A percentile compares a stretch with the other conserved stretches of the same genome.
Evolutionary conservation across 495 filamentous ascomycete genomes (phyloP).

Genomic region (Penicillium cosmopolitanum): DNA sequence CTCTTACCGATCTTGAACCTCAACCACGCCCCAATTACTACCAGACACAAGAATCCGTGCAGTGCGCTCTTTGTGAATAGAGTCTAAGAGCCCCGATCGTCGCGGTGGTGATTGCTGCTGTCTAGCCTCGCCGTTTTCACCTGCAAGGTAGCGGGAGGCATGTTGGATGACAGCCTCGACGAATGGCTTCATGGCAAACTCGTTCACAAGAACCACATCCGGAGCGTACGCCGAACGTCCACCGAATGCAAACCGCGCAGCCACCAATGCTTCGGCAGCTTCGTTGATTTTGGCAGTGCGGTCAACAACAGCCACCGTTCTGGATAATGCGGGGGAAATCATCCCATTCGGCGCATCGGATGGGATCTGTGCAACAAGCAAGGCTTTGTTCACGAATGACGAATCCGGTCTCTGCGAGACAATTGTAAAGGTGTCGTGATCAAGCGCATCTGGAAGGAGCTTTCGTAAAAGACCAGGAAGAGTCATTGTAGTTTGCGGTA

Average conservation of each 20-base stretch:
- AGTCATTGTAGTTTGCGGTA: constrained; percentile 40
- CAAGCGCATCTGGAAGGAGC: constrained; percentile 43
- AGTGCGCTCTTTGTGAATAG: constrained; percentile 26
- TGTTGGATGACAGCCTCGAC: constrained; percentile 45
- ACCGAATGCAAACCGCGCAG: constrained; percentile 52
- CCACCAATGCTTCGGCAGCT: constrained; percentile 50
- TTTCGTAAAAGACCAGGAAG: constrained; percentile 41
- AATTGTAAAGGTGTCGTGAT: constrained; percentile 49
- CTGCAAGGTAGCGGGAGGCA: constrained; percentile 37
- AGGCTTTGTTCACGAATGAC: constrained; percentile 22
- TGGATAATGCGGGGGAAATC: constrained; percentile 32
- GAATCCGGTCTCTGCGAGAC: constrained; percentile 25
- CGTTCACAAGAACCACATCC: constrained; percentile 58
- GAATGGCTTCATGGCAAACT: constrained; percentile 56
- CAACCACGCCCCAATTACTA: constrained; percentile 36
- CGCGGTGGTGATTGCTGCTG: constrained; percentile 18
- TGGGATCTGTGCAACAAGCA: constrained; percentile 25
- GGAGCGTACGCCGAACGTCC: constrained; percentile 57
- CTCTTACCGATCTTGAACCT: constrained; percentile 33
- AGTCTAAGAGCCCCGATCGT: constrained; percentile 25
- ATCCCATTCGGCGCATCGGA: constrained; percentile 22
- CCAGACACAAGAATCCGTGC: constrained; percentile 33
- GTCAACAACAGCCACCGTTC: constrained; percentile 55
- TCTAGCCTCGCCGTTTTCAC: constrained; percentile 31
- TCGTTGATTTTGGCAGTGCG: constrained; percentile 50